These are phyloP conservation scores for Zangia roseola DNA, from an alignment of 768 basidiomycete genomes.

Conservation along the genomic window DNA sequence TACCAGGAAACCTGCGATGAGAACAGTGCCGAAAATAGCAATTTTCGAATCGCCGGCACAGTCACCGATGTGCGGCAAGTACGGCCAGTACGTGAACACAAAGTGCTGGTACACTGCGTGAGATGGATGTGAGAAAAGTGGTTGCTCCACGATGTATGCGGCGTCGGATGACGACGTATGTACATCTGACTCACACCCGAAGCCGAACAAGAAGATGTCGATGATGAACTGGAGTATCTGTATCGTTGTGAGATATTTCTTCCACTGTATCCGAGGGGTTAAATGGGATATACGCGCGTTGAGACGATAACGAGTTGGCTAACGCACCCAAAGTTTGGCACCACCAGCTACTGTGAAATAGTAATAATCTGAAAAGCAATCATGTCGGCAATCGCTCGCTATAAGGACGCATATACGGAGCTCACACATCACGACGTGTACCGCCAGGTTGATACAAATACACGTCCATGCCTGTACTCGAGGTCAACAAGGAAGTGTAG, in stretches of 20 bases:
- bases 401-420: slow-evolving; percentile 12
- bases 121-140: neutral
- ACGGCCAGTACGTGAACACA: slow-evolving; percentile 25
- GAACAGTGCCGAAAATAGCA: slow-evolving; percentile 14
- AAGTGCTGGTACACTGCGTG: slow-evolving; percentile 26
- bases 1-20: slow-evolving; percentile 21
- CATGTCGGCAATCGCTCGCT: neutral
- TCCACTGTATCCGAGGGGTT: slow-evolving; percentile 19
- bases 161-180: neutral
- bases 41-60: slow-evolving; percentile 21
- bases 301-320: neutral
- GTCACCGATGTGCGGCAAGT: slow-evolving; percentile 25
- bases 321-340: slow-evolving; percentile 23
- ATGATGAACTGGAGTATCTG: slow-evolving; percentile 29
- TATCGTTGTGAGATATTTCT: slow-evolving; percentile 25
- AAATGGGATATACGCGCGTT: neutral
- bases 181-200: slow-evolving; percentile 20
- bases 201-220: slow-evolving; percentile 19
- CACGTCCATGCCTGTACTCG: slow-evolving; percentile 79
- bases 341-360: slow-evolving; percentile 92
- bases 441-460: slow-evolving; percentile 80
- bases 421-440: slow-evolving; percentile 96
- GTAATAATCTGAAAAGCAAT: slow-evolving; percentile 77
- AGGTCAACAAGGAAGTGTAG: neutral
- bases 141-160: no score